Evolutionary conservation across 2,329 filamentous ascomycete species (phyloP).

Genomic region (Talaromyces sp.): DNA sequence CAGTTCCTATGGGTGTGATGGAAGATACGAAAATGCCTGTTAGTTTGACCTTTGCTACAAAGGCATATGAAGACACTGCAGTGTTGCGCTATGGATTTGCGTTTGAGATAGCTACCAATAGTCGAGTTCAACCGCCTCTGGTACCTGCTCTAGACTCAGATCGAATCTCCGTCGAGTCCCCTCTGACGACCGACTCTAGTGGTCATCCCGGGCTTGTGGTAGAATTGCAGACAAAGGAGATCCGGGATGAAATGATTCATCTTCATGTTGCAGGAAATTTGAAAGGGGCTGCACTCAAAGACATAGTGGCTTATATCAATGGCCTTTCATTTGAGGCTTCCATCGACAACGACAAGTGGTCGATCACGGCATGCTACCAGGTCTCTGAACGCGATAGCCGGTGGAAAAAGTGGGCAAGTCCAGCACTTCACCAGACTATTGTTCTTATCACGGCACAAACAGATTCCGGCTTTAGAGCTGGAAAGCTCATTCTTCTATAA

Average conservation of each 20-base stretch:
- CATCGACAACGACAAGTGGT: slow-evolving; percentile 22
- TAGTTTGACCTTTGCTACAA: slow-evolving; percentile 56
- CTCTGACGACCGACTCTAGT: background rate
- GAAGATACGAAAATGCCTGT: slow-evolving; percentile 53
- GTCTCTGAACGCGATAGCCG: slow-evolving; percentile 25
- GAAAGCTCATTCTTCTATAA: slow-evolving; percentile 28
- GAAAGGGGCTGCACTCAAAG: slow-evolving; percentile 12
- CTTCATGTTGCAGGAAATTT: slow-evolving; percentile 13
- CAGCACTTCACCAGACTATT: slow-evolving; percentile 29
- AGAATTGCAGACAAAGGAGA: slow-evolving; percentile 11
- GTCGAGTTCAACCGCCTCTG: slow-evolving; percentile 21
- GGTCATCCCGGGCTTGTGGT: slow-evolving; percentile 6
- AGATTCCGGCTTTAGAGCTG: slow-evolving; percentile 10
- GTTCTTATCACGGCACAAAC: slow-evolving; percentile 23
- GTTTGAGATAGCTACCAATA: slow-evolving; percentile 26
- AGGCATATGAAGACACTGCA: slow-evolving; percentile 49
- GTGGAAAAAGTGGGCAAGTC: slow-evolving; percentile 31
- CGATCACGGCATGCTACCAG: slow-evolving; percentile 19
- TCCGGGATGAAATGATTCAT: slow-evolving; percentile 6
- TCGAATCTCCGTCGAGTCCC: background rate
- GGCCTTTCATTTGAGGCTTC: slow-evolving; percentile 18
- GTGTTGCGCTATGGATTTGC: slow-evolving; percentile 32
- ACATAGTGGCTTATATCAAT: slow-evolving; percentile 26
- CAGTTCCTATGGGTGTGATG: slow-evolving; percentile 57
- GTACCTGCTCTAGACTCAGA: slow-evolving; percentile 29